Conservation (phyloP, 495 filamentous ascomycete genomes). For the Alectoria sarmentosa region DNA sequence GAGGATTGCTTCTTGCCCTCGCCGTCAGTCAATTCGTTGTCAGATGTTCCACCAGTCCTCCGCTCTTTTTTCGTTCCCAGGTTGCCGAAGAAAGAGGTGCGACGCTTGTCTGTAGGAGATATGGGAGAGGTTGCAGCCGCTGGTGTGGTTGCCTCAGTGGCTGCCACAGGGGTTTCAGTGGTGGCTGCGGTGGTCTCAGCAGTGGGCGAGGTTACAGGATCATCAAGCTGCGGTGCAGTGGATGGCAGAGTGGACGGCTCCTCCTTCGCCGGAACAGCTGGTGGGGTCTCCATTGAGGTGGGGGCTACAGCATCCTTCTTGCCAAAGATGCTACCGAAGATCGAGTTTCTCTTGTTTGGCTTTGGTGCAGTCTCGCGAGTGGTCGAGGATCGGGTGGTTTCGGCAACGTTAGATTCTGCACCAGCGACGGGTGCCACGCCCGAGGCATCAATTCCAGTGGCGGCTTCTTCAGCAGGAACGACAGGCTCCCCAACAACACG, state of each 20-base stretch:
- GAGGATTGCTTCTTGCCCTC: constrained; percentile 43
- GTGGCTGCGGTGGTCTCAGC: constrained; percentile 35
- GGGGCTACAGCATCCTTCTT: constrained; percentile 48
- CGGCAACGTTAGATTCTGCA: constrained; percentile 19
- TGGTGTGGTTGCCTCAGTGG: constrained; percentile 23
- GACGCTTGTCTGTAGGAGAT: constrained; percentile 44
- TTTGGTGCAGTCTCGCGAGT: constrained; percentile 25
- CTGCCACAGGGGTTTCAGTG: constrained; percentile 10
- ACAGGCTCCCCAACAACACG: constrained; percentile 22
- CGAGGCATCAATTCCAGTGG: constrained; percentile 8
- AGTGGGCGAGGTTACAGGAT: constrained; percentile 42
- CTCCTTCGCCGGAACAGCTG: constrained; percentile 33
- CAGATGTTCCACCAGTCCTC: constrained; percentile 41
- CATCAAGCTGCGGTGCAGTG: constrained; percentile 46
- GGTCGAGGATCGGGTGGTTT: constrained; percentile 27
- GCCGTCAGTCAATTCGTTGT: constrained; percentile 42
- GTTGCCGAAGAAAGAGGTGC: constrained; percentile 49
- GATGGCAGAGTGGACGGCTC: constrained; percentile 40
- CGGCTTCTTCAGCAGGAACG: constrained; percentile 16
- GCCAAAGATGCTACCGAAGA: constrained; percentile 46
- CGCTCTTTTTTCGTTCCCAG: constrained; percentile 48
- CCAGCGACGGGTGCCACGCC: constrained; percentile 12
- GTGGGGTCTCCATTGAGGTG: constrained; percentile 45
- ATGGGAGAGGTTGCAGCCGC: constrained; percentile 31
- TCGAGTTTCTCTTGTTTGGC: constrained; percentile 43